Evolutionary conservation across 805 yeast species (phyloP).

Genomic region (Lipomyces sp.): DNA sequence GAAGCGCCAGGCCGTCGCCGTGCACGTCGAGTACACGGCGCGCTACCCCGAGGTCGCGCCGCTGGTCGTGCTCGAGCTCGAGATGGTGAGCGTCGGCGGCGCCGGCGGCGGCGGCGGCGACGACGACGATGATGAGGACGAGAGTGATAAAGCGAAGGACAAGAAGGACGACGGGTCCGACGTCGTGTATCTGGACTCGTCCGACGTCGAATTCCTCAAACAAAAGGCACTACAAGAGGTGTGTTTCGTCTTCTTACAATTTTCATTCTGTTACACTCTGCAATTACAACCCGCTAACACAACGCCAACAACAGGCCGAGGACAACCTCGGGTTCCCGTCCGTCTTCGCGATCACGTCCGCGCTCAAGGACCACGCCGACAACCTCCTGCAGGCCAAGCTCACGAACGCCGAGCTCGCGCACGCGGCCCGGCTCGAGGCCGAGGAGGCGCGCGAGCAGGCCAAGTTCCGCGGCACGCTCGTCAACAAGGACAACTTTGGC

Average conservation of each 20-base stretch:
- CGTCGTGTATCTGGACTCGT: constrained; percentile 37
- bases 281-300: neutral
- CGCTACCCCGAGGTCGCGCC: constrained; percentile 82
- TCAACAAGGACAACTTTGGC: constrained; percentile 69
- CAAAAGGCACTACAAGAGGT: constrained; percentile 32
- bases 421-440: constrained; percentile 56
- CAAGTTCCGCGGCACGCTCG: constrained; percentile 87
- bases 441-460: constrained; percentile 81
- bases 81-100: neutral
- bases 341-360: constrained; percentile 72
- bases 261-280: neutral
- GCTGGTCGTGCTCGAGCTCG: constrained; percentile 45
- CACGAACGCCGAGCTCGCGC: constrained; percentile 49
- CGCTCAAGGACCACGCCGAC: constrained; percentile 81
- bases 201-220: constrained; percentile 33
- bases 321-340: constrained; percentile 89
- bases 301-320: constrained; percentile 47
- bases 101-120: too few relatives aligned
- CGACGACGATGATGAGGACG: too few relatives aligned
- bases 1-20: constrained; percentile 49
- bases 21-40: constrained; percentile 66
- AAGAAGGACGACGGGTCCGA: constrained; percentile 51
- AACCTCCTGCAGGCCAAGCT: constrained; percentile 58
- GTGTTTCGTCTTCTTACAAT: neutral
- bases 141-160: constrained; percentile 39